These are phyloP conservation scores for Gossypium bickii DNA, from an alignment of 345 rosid species.

Conservation along the genomic window DNA sequence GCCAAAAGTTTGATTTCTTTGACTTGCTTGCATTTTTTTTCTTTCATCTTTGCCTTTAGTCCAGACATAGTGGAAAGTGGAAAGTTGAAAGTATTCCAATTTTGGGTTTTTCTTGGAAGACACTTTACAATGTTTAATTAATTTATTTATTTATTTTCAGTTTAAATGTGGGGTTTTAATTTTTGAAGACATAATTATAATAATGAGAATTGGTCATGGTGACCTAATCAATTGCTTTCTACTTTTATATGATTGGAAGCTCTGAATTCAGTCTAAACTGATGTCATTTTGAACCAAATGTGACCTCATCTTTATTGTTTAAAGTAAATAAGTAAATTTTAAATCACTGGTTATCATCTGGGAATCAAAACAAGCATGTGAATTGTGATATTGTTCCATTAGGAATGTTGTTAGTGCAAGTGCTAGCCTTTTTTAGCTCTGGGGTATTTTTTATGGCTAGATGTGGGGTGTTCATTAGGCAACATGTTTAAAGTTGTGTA, in stretches of 20 bases:
- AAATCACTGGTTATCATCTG: neutral
- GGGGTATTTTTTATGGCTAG: neutral
- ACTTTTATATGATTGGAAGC: neutral
- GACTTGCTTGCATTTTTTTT: constrained; percentile 6
- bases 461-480: neutral
- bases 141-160: neutral
- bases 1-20: neutral
- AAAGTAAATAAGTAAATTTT: neutral
- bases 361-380: constrained; percentile 1
- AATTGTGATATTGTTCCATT: constrained; percentile 1
- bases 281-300: constrained; percentile 1
- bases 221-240: constrained; percentile 6
- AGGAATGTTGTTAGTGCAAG: neutral
- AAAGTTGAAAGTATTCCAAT: neutral
- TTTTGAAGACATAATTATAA: neutral
- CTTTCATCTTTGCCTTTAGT: neutral
- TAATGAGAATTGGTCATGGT: neutral
- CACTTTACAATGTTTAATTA: neutral
- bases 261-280: neutral
- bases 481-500: neutral
- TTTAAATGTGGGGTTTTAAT: neutral
- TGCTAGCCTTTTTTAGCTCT: neutral
- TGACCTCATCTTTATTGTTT: neutral
- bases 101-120: neutral
- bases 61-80: neutral